Conservation (phyloP, 352 stramenopile genomes). For the Pythium periplocum region DNA sequence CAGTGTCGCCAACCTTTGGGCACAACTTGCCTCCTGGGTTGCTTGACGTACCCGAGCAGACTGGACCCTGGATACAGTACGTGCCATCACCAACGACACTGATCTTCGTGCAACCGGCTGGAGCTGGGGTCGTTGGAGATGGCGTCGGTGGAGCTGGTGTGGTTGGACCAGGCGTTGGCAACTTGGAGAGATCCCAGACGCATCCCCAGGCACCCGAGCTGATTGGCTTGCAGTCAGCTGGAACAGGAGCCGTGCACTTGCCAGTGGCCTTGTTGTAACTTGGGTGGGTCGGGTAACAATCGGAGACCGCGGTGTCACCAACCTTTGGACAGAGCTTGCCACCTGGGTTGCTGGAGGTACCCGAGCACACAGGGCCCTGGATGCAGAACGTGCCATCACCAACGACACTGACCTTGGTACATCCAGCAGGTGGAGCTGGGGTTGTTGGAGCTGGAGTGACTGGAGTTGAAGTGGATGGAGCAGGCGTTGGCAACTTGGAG, state of each 20-base stretch:
- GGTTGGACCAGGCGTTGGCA: background rate
- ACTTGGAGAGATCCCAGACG: constrained; percentile 2
- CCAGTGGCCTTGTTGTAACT: constrained; percentile 9
- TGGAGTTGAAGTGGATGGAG: background rate
- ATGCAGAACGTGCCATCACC: constrained; percentile 29
- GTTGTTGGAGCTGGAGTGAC: background rate
- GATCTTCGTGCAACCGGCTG: constrained; percentile 7
- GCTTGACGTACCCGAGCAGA: constrained; percentile 17
- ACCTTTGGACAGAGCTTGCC: constrained; percentile 14
- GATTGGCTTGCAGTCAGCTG: constrained; percentile 5
- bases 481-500: constrained; percentile 1
- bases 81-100: constrained; percentile 27
- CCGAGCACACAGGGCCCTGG: constrained; percentile 17
- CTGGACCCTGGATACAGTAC: constrained; percentile 23
- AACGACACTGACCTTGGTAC: constrained; percentile 21
- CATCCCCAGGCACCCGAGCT: background rate
- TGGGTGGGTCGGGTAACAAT: constrained; percentile 14
- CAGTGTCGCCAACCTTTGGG: constrained; percentile 13
- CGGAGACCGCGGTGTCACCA: constrained; percentile 8
- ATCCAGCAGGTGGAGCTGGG: constrained; percentile 1
- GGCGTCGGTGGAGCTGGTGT: background rate
- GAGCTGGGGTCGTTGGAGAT: background rate
- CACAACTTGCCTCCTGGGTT: constrained; percentile 13
- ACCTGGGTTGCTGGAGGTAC: constrained; percentile 3
- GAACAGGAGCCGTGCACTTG: constrained; percentile 13